A percentile compares a stretch with the other conserved stretches of the same genome.
Conservation (phyloP, 345 rosid species). For the Cardamine resedifolia region DNA sequence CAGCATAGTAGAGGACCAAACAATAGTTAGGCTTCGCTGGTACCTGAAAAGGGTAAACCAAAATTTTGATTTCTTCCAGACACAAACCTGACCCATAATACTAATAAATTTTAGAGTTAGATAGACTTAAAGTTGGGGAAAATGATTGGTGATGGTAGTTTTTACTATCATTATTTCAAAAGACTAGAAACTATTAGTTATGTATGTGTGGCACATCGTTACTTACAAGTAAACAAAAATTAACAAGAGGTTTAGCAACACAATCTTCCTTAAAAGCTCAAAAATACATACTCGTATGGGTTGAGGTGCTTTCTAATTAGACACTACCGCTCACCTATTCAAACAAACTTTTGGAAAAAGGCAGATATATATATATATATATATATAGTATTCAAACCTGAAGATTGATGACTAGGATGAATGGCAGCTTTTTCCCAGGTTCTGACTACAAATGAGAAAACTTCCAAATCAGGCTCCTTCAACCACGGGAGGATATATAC, state of each 20-base stretch:
- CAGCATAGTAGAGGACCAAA: slow-evolving; percentile 83
- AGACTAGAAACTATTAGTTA: neutral
- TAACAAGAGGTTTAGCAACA: slow-evolving; percentile 5
- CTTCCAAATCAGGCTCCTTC: slow-evolving; percentile 26
- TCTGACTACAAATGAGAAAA: slow-evolving; percentile 62
- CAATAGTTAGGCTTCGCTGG: slow-evolving; percentile 95
- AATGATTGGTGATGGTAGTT: slow-evolving; percentile 6
- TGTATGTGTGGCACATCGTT: neutral
- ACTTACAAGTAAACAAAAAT: slow-evolving; percentile 1
- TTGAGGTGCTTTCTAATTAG: slow-evolving; percentile 6
- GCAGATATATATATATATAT: slow-evolving; percentile 1
- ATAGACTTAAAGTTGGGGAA: neutral
- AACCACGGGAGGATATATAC: neutral
- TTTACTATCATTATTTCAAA: neutral
- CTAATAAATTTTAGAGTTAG: neutral
- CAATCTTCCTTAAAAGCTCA: neutral
- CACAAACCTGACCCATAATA: slow-evolving; percentile 1
- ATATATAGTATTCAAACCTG: slow-evolving; percentile 53
- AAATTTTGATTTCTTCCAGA: neutral
- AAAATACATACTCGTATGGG: neutral
- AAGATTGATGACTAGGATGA: slow-evolving; percentile 79
- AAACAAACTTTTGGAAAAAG: neutral
- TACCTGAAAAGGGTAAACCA: slow-evolving; percentile 48
- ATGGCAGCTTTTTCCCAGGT: slow-evolving; percentile 87
- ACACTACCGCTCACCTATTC: neutral